A percentile compares a stretch with the other conserved stretches of the same genome.
These are phyloP conservation scores for Colletotrichum gloeosporioides DNA, from an alignment of 2,329 filamentous ascomycete genomes.

Conservation along the genomic window DNA sequence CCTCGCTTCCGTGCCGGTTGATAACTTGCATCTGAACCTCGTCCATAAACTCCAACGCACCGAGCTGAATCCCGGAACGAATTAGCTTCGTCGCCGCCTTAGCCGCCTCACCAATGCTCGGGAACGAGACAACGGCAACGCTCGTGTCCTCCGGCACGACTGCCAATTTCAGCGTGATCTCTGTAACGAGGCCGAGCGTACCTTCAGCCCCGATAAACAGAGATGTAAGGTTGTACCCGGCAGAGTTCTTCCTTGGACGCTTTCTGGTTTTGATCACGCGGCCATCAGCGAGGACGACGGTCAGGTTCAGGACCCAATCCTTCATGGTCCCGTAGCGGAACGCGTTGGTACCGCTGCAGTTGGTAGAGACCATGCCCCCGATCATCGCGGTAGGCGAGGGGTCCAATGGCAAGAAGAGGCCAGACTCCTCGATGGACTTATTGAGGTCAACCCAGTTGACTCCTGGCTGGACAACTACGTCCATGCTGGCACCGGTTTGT, in stretches of 20 bases:
- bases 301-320: slow-evolving; percentile 76
- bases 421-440: slow-evolving; percentile 63
- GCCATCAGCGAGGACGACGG: slow-evolving; percentile 74
- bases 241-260: slow-evolving; percentile 71
- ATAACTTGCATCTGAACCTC: slow-evolving; percentile 72
- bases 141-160: slow-evolving; percentile 67
- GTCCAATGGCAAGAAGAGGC: slow-evolving; percentile 74
- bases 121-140: slow-evolving; percentile 69
- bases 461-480: slow-evolving; percentile 73
- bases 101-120: slow-evolving; percentile 65
- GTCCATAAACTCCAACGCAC: slow-evolving; percentile 69
- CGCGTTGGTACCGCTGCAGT: slow-evolving; percentile 68
- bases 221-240: slow-evolving; percentile 74
- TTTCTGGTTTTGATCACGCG: slow-evolving; percentile 69
- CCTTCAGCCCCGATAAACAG: slow-evolving; percentile 76
- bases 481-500: slow-evolving; percentile 48
- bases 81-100: slow-evolving; percentile 69
- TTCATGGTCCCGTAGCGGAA: slow-evolving; percentile 77
- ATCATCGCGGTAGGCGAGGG: slow-evolving; percentile 66
- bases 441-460: slow-evolving; percentile 74
- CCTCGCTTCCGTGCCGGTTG: slow-evolving; percentile 66
- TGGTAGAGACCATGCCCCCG: slow-evolving; percentile 70
- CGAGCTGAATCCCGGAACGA: slow-evolving; percentile 68
- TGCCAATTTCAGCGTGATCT: slow-evolving; percentile 72
- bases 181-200: slow-evolving; percentile 73